Evolutionary conservation across 1,284 basidiomycete species (phyloP), one percentile per base, ranked within the genome.

Genomic region (Salmacisia buchloeana): DNA sequence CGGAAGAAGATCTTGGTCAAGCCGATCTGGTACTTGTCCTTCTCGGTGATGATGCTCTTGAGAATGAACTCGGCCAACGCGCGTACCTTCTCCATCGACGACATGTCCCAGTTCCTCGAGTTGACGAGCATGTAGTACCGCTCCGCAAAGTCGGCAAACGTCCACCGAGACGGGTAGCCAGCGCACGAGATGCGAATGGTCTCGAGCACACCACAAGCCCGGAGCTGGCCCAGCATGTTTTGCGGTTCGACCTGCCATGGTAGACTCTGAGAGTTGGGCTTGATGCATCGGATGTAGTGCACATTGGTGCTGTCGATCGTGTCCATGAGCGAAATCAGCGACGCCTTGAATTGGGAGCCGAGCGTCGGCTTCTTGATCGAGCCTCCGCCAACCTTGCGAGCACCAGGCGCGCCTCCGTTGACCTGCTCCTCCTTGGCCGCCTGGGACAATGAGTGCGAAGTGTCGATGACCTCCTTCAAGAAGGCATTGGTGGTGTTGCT

Each of bases 271-370:
- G 98, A 96, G 80, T 99, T 99, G 1, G 96, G 96, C 81, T 99
- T 99, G 84, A 99, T 98, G 81, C 96, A 99, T 61, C 96, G 88
- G 75, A 99, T 99, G 80, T 99, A 99, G 80, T 99, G 96, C 1
- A 97, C 96, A 75, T 98, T 97, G 25, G 96, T 99, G 67, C 91
- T 89, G 75, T 92, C 90, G 72, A 98, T 89, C 0, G 96, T 99
- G 58, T 94, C 91, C 94, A 98, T 99, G 54, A 99, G 84, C 60
- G 87, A 90, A 79, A 92, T 89, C 56, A 99, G 83, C 0, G 94
- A 97, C 3, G 89, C 87, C 81, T 98, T 98, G 86, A 99, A 99
- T 79, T 98, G 98, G 5, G 92, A 94, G 25, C 96, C 96, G 65
- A 98, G 88, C 0, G 96, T 98, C 0, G 94, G 96, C 80, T 98